Evolutionary conservation across 352 stramenopile species (phyloP).

Genomic region (Globisporangium rhizosaccharum): DNA sequence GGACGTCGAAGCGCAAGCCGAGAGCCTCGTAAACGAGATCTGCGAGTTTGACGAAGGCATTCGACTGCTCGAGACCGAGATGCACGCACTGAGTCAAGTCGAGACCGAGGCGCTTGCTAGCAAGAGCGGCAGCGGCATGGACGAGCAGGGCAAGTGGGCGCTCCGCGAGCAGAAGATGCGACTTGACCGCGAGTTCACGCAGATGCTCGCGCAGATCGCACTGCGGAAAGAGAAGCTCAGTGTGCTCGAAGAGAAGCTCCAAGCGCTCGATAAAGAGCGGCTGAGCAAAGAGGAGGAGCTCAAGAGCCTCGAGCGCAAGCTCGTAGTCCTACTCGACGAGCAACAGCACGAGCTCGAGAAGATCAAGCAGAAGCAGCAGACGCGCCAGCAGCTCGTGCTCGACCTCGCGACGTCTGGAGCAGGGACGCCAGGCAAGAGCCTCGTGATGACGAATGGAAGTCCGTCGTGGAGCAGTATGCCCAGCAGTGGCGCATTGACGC

Average conservation of each 20-base stretch:
- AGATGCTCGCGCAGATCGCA: constrained; percentile 92
- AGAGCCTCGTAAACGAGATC: constrained; percentile 90
- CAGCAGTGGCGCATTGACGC: background rate
- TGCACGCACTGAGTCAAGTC: constrained; percentile 88
- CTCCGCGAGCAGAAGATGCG: constrained; percentile 92
- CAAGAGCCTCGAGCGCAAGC: constrained; percentile 90
- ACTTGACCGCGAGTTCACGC: constrained; percentile 92
- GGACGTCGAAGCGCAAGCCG: constrained; percentile 83
- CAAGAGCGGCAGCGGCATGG: constrained; percentile 32
- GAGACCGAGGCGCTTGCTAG: constrained; percentile 82
- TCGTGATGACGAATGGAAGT: background rate
- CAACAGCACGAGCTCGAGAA: constrained; percentile 89
- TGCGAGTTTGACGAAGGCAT: constrained; percentile 92
- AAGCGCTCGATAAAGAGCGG: constrained; percentile 79
- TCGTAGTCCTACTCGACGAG: constrained; percentile 93
- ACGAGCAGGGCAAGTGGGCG: constrained; percentile 83
- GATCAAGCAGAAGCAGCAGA: constrained; percentile 56
- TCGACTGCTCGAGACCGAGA: constrained; percentile 87
- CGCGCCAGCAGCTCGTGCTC: constrained; percentile 39
- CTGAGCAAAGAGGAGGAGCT: constrained; percentile 92
- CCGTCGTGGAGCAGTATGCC: constrained; percentile 9
- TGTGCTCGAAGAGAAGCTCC: constrained; percentile 83
- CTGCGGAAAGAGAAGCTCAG: constrained; percentile 88
- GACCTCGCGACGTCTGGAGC: constrained; percentile 25
- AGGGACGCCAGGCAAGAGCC: background rate